Base-by-base conservation (phyloP, 2,329 filamentous ascomycete species). In the Hymenoscyphus infarciens region DNA sequence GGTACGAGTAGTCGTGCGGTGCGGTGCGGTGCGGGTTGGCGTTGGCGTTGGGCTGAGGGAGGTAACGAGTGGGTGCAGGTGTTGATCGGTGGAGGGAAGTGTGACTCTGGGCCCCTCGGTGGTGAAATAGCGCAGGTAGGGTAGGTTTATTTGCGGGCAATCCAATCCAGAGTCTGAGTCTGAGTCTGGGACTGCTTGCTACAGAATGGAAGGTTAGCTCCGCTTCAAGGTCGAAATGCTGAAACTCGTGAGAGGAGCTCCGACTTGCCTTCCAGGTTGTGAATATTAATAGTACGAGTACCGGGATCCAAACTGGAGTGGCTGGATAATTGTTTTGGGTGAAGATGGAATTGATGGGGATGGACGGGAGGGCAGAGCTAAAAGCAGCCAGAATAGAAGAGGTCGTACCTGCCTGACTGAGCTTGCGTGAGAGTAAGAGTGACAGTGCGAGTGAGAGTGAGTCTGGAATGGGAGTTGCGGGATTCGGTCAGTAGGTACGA, bases 41-140 rank as follows among this genome's bases (percentile, higher is more conserved):
- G 45, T 25, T 52, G 45, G 45, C 45, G 45, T 49, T 49, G 42
- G 42, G 42, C 42, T 49, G 42, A 49, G 42, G n/a, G 42, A 49
- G 42, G n/a, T n/a, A n/a, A n/a, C 6, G n/a, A 22, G 11, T 25
- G 42, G 42, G 16, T 19, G n/a, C 0, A 27, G 25, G 2, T 11
- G n/a, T 49, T 19, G n/a, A n/a, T 45, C 42, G 19, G 42, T 45
- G 42, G 42, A 45, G 11, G 10, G 19, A 15, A 10, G 29, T 16
- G 52, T 56, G 53, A 56, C 53, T 56, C 33, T 31, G 53, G 27
- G 27, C 53, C 53, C 53, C 31, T 33, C 53, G 13, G 13, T 5
- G 27, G 16, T 35, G 53, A 31, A 35, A 35, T 56, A 31, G 27
- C 27, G 53, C 53, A 56, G 31, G 27, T 56, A 31, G 27, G 15